Conservation (phyloP, 805 yeast species). For the Cyberlindnera lachancei region DNA sequence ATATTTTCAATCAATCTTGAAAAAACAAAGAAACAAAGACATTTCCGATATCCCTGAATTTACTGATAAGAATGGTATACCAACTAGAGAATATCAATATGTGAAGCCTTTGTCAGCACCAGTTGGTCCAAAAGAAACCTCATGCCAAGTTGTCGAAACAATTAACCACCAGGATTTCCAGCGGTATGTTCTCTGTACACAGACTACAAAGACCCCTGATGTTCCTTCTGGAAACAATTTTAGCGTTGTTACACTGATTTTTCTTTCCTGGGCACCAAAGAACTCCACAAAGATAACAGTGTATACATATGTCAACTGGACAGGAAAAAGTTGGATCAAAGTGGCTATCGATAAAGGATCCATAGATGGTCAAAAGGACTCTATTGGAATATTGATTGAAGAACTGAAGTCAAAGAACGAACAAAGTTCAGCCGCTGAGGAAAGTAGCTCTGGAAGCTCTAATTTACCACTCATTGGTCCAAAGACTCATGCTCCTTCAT, state of each 20-base stretch:
- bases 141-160: conserved; percentile 55
- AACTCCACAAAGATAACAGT: conserved; percentile 47
- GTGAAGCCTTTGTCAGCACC: conserved; percentile 58
- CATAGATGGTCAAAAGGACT: conserved; percentile 62
- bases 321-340: conserved; percentile 72
- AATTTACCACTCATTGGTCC: conserved; percentile 29
- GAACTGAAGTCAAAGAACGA: conserved; percentile 26
- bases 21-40: conserved; percentile 58
- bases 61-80: conserved; percentile 20
- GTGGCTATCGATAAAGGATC: conserved; percentile 71
- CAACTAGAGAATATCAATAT: conserved; percentile 46
- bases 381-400: conserved; percentile 39
- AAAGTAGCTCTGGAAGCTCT: conserved; percentile 13
- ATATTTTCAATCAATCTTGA: conserved; percentile 36
- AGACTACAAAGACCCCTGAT: conserved; percentile 65
- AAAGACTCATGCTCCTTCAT: conserved; percentile 38
- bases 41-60: conserved; percentile 42
- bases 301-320: conserved; percentile 57
- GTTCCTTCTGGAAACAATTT: conserved; percentile 76
- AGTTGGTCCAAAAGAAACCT: conserved; percentile 73
- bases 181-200: conserved; percentile 40
- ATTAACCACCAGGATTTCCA: conserved; percentile 45
- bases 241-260: conserved; percentile 48
- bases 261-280: conserved; percentile 55
- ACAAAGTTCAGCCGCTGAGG: conserved; percentile 10